phyloP scores from a whole-genome alignment of 2,329 filamentous ascomycete genomes.

The Parastagonospora avenae region DNA sequence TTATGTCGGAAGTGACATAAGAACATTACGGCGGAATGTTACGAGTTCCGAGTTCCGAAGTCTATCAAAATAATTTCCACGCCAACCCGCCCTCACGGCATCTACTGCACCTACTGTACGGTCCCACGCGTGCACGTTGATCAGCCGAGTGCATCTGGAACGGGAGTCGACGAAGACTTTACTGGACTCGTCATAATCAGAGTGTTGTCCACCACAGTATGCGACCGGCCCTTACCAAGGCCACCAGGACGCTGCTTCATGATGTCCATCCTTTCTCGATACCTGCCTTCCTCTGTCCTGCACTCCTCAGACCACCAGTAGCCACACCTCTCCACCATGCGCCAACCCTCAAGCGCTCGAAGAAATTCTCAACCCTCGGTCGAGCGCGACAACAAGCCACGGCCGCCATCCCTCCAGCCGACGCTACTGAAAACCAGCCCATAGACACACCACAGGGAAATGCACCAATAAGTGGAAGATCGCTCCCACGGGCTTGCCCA shows the following conservation, averaged over 20 bases:
- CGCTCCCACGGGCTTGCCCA: conserved; percentile 61
- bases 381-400: conserved; percentile 21
- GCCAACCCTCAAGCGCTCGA: conserved; percentile 5
- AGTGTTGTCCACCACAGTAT: conserved; percentile 22
- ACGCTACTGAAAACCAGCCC: conserved; percentile 2
- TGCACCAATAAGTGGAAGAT: conserved; percentile 4
- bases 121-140: no score
- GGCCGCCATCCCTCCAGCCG: conserved; percentile 9
- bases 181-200: no score
- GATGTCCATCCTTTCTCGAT: conserved; percentile 30
- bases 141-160: no score
- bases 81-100: no score
- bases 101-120: no score
- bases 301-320: conserved; percentile 29
- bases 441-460: not conserved
- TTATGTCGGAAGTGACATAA: no score
- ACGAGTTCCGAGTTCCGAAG: no score
- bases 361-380: conserved; percentile 32
- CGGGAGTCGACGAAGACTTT: no score
- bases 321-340: conserved; percentile 12
- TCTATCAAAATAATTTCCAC: no score
- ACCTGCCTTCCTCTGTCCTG: conserved; percentile 43
- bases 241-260: conserved; percentile 31
- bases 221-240: conserved; percentile 38
- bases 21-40: no score